Base-by-base conservation (phyloP, 2,329 filamentous ascomycete genomes). In the Penicillium sp. region DNA sequence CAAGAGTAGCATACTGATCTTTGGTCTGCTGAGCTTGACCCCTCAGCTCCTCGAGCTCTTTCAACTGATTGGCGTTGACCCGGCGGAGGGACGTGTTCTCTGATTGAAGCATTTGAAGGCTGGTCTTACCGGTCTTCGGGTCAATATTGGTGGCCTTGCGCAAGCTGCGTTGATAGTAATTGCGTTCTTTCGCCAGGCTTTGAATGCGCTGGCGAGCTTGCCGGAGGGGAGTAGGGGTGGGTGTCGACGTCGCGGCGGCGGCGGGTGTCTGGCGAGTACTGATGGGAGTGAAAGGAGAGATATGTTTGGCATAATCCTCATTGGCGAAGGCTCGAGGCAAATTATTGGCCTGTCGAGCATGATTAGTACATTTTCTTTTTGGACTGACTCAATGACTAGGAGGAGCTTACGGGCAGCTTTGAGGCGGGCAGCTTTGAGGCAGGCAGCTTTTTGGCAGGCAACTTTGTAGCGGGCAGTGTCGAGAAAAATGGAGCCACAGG, bases 101-200 rank as follows among this genome's bases (percentile, higher is more conserved):
- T 4, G 60, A 53, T n/a, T 61, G 54, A 2, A 64, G 40, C 13
- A 38, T 30, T 36, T 67, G 54, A 5, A 57, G 48, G 18, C 57
- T 63, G 10, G 60, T 56, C 51, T 70, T 71, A 2, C 69, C 69
- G 2, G 70, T 68, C 23, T 45, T 46, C 0, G 60, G 56, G 30
- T 74, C 68, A 39, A 67, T 29, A 1, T 32, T 47, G 3, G 58
- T 64, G 52, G 64, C 66, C 39, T 64, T 56, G 7, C 56, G 47
- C 42, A 67, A 63, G 6, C 53, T 60, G n/a, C 59, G 63, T 27
- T 61, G 65, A 40, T 68, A 67, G 41, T 63, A 65, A 42, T 68
- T 62, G 2, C 69, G 67, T 36, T 74, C 69, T 6, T 55, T 54
- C 3, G 56, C 62, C n/a, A 71, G 53, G 7, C 58, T 53, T 23